A percentile compares a stretch with the other conserved stretches of the same genome.
Conservation (phyloP, 495 filamentous ascomycete species). For the Trichoderma reesei region DNA sequence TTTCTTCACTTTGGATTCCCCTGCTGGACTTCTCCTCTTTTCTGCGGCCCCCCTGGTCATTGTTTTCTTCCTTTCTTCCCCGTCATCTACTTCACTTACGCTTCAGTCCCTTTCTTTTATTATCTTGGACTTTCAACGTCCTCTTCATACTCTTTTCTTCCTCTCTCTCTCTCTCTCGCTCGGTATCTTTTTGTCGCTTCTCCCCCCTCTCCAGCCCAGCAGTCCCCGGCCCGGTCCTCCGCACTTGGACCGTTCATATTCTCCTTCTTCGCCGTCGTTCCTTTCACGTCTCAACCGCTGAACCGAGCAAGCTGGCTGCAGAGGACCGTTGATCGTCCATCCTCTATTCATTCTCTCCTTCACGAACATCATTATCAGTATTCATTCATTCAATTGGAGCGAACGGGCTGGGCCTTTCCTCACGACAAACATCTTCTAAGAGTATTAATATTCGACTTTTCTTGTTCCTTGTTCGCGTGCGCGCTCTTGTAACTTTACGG, state of each 20-base stretch:
- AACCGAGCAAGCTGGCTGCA: constrained; percentile 5
- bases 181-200: neutral
- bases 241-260: neutral
- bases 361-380: neutral
- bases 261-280: neutral
- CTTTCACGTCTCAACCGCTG: neutral
- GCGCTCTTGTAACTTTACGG: neutral
- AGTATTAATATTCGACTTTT: neutral
- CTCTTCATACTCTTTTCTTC: constrained; percentile 5
- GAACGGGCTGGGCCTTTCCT: neutral
- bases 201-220: neutral
- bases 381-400: neutral
- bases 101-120: neutral
- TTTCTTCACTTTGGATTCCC: neutral
- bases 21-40: neutral
- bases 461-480: neutral
- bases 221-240: constrained; percentile 5
- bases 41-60: neutral
- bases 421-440: neutral
- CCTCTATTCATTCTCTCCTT: neutral
- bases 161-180: neutral
- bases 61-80: neutral
- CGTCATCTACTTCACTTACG: neutral
- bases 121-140: too few relatives aligned
- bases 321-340: constrained; percentile 11